phyloP scores from a whole-genome alignment of 345 rosid species.

The Psidium guajava region DNA sequence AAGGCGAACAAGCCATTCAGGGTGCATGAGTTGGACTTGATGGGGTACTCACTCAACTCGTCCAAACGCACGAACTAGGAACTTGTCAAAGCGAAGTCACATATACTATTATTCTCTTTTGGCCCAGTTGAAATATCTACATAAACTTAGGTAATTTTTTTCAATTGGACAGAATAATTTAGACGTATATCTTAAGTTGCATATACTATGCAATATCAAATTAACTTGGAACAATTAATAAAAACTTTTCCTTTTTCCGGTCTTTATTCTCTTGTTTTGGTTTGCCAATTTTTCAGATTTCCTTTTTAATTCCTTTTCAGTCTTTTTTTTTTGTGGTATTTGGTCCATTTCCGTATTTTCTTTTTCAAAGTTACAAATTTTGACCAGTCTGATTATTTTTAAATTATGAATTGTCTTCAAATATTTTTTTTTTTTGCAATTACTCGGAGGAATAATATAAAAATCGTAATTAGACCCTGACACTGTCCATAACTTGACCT shows the following conservation, averaged over 20 bases:
- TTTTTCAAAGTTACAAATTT: neutral
- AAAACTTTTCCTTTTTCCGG: neutral
- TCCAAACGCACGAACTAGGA: slow-evolving; percentile 42
- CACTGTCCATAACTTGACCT: no score
- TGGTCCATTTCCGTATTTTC: neutral
- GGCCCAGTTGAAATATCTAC: neutral
- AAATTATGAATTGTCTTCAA: neutral
- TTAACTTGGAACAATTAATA: neutral
- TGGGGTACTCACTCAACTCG: slow-evolving; percentile 75
- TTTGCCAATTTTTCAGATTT: neutral
- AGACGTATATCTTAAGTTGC: neutral
- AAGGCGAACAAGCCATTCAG: slow-evolving; percentile 56
- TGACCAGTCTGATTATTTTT: neutral
- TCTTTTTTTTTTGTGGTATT: neutral
- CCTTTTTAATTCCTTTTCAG: neutral
- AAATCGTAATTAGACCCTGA: no score
- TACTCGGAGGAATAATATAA: no score
- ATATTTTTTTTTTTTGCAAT: no score
- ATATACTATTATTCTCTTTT: neutral
- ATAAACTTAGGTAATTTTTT: no score
- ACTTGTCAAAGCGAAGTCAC: slow-evolving; percentile 26
- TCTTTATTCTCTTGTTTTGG: neutral
- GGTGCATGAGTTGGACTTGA: slow-evolving; percentile 71
- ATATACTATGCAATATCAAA: neutral
- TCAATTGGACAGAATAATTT: neutral